phyloP scores from a whole-genome alignment of 495 filamentous ascomycete genomes.

The Tricharina praecox region DNA sequence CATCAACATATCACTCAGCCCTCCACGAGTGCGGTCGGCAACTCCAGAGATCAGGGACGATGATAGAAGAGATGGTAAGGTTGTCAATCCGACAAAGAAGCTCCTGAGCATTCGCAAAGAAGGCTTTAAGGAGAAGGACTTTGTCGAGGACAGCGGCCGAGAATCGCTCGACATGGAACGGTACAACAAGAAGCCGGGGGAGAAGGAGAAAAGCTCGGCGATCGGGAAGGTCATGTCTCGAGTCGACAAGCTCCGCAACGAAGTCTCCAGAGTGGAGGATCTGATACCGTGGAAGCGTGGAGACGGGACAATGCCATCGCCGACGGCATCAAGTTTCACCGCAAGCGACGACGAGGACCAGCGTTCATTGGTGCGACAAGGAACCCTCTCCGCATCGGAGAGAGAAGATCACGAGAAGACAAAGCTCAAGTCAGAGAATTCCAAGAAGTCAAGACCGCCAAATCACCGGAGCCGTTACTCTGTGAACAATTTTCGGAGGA shows the following conservation, averaged over 20 bases:
- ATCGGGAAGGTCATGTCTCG: conserved; percentile 16
- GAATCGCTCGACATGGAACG: conserved; percentile 17
- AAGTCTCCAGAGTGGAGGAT: conserved; percentile 23
- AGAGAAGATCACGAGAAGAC: conserved; percentile 15
- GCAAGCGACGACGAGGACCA: conserved; percentile 21
- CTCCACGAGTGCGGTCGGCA: conserved; percentile 13
- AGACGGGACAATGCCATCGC: conserved; percentile 12
- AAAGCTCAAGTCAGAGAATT: neutral
- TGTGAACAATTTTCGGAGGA: neutral
- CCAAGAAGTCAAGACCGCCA: conserved; percentile 9
- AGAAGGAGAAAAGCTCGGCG: conserved; percentile 8
- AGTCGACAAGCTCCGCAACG: conserved; percentile 25
- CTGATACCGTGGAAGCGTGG: conserved; percentile 15
- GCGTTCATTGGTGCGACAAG: neutral
- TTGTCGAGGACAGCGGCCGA: conserved; percentile 11
- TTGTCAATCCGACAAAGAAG: conserved; percentile 21
- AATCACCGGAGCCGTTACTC: conserved; percentile 11
- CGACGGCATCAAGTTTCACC: conserved; percentile 18
- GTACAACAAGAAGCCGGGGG: neutral
- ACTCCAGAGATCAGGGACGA: conserved; percentile 9
- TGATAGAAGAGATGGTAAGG: conserved; percentile 8
- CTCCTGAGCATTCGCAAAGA: conserved; percentile 18
- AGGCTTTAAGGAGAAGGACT: conserved; percentile 1
- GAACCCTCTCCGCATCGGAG: conserved; percentile 15
- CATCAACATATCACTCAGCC: conserved; percentile 24